Base-by-base conservation (phyloP, 2,329 filamentous ascomycete genomes). In the Hypomyces rosellus region DNA sequence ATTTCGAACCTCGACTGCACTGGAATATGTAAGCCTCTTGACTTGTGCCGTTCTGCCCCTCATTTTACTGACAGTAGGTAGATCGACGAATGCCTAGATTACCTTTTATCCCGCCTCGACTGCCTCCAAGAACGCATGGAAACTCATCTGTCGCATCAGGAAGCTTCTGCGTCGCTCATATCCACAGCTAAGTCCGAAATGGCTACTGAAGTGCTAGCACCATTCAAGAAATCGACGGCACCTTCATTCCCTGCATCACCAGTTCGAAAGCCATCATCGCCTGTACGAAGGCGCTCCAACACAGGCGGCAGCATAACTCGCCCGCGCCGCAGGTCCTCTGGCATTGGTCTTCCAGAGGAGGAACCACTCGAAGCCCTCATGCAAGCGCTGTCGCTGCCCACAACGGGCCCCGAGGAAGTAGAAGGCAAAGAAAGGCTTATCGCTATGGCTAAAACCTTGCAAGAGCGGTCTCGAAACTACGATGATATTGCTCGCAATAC, bases 41-140 rank as follows among this genome's bases (percentile, higher is more conserved):
- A 13, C 8, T 13, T 12, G 6, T 14, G 34, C 9, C 11, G 22
- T 36, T 11, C 15, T 18, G 20, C 8, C 9, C 7, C 12, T 15
- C 43, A 2, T 16, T 16, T 3, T 0, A 30, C 65, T 69, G 39
- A 69, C 55, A 3, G 0, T 14, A 0, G 5, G 0, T 42, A 81
- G 77, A 73, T 81, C 16, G 66, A 74, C 34, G 68, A 75, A 16
- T 81, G 78, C 52, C 66, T 82, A 1, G 67, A 72, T 47, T 74
- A 77, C 52, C 65, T 82, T 1, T 63, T 77, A 2, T 71, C 74
- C 34, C 72, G 74, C n/a, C 69, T 74, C 5, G 61, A 66, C 11
- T 63, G 68, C 1, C 65, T 80, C 3, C 63, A 68, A 2, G 57
- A 65, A 3, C 70, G 73, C 22, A 62, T 76, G 2, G 68, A 74